Evolutionary conservation across 164 flowering plant species (phyloP), one percentile per base, ranked within the genome.

Genomic region (Stephania yunnanensis): DNA sequence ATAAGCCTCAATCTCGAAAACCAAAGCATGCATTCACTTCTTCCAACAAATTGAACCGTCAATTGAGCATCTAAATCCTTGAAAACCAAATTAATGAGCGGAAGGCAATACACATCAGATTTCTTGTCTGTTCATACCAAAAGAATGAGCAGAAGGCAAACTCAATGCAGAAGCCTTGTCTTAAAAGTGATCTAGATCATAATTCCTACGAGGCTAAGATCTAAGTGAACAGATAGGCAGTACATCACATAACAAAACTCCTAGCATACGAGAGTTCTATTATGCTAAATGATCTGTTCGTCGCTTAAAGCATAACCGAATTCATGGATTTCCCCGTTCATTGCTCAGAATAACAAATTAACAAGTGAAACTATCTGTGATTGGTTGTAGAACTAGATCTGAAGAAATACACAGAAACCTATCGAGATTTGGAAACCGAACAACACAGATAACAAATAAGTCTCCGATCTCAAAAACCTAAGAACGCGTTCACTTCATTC

Each of bases 51-150:
- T 36, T 36, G 42, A 36, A 36, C 42, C 42, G 2, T 4, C 42
- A 36, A 36, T 36, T 61, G 25, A 61, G 22, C 10, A 2, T 61
- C n/a, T 61, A 61, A 61, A 61, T 61, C 20, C 20, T 5, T 61
- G 66, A 25, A 61, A 61, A 17, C 22, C 25, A 36, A 36, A 36
- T 36, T 29, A 61, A 19, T 9, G 19, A 61, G 22, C 25, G 92
- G 71, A 95, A 90, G 5, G 98, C 97, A 63, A 95, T 93, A 7
- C 97, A 94, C 31, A 95, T 90, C 81, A 93, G 87, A 78, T 94
- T 94, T 79, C 97, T 89, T 66, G 97, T 94, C 98, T 94, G 83
- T 71, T 20, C 72, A 63, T 30, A 15, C 9, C 3, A 53, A 77
- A 48, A 17, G 17, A 36, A 75, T 36, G 44, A 46, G 20, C 15